Evolutionary conservation across 2,329 filamentous ascomycete species (phyloP), one percentile per base, ranked within the genome.

Genomic region (Colletotrichum sp.): DNA sequence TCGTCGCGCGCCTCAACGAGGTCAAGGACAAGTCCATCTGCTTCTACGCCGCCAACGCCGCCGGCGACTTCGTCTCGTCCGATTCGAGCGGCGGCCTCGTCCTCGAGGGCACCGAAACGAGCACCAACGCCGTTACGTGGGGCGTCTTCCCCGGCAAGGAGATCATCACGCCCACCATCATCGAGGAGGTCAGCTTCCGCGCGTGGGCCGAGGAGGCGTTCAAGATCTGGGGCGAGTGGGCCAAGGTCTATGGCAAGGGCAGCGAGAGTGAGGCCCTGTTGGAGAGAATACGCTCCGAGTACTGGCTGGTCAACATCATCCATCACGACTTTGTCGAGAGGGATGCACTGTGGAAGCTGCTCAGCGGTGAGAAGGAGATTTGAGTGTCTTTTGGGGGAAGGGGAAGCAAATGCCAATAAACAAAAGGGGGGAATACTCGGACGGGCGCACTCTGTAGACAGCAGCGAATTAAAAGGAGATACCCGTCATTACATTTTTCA

Each of bases 191-290:
- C 67, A 97, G 94, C 83, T 98, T 98, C 89, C 90, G 93, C 77
- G 95, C 96, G 9, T 99, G 97, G 97, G 91, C 93, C 73, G 97
- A 98, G 82, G 97, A 99, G 88, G 96, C 97, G 1, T 99, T 97
- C 86, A 94, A 94, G 36, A 98, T 98, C 81, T 98, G 96, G 94
- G 91, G 89, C 56, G 97, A 98, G 87, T 99, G 97, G 97, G 93
- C 94, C 76, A 90, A 94, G 79, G 94, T 98, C 62, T 98, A 98
- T 84, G 92, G 92, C n/a, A 90, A 93, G 64, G 92, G 91, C 8
- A 94, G 93, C 4, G 88, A 91, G 67, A 96, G 93, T 75, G 93
- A 93, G 79, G 91, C 90, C 81, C 87, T 98, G 71, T 86, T 99
- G 58, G 91, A 93, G 77, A 83, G 87, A 8, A 88, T 94, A 43